phyloP scores from a whole-genome alignment of 306 rosid species.

The Begonia peltatifolia region DNA sequence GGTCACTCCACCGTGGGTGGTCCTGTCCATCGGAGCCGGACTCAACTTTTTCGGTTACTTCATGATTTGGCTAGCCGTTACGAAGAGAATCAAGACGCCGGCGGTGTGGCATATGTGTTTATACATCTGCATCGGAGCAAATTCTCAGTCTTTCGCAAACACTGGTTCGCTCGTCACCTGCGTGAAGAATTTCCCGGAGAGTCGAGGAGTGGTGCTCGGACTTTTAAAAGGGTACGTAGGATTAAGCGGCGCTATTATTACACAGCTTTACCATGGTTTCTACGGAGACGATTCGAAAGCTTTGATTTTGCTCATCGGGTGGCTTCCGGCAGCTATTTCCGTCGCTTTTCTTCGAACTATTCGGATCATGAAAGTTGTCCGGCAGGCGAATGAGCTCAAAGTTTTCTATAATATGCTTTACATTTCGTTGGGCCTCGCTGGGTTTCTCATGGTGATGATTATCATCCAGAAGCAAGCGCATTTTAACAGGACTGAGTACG shows the following conservation, averaged over 20 bases:
- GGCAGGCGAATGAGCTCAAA: conserved; percentile 1
- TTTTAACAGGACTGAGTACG: conserved; percentile 7
- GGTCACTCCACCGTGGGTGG: conserved; percentile 13
- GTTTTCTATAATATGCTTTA: conserved; percentile 11
- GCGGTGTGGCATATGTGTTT: conserved; percentile 13
- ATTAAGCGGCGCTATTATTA: conserved; percentile 8
- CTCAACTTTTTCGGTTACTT: conserved; percentile 19
- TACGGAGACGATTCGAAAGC: conserved; percentile 11
- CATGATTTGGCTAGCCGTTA: conserved; percentile 19
- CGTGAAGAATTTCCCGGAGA: conserved; percentile 15
- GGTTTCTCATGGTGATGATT: conserved; percentile 10
- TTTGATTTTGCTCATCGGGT: conserved; percentile 13
- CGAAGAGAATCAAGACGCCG: conserved; percentile 4
- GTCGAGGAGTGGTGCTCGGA: conserved; percentile 12
- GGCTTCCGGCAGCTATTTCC: conserved; percentile 12
- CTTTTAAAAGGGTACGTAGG: conserved; percentile 14
- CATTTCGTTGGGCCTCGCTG: conserved; percentile 9
- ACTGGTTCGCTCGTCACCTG: conserved; percentile 10
- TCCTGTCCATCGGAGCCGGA: conserved; percentile 6
- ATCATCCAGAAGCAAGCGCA: conserved; percentile 4
- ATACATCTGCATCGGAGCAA: conserved; percentile 15
- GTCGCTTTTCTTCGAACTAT: conserved; percentile 8
- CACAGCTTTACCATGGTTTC: conserved; percentile 14
- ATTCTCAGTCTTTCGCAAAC: conserved; percentile 15
- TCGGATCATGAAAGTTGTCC: conserved; percentile 2